Percentiles rank a stretch among this genome's conserved stretches.
Evolutionary conservation across 1,284 basidiomycete species (phyloP).

Genomic region (Microbotryomycetes sp.): DNA sequence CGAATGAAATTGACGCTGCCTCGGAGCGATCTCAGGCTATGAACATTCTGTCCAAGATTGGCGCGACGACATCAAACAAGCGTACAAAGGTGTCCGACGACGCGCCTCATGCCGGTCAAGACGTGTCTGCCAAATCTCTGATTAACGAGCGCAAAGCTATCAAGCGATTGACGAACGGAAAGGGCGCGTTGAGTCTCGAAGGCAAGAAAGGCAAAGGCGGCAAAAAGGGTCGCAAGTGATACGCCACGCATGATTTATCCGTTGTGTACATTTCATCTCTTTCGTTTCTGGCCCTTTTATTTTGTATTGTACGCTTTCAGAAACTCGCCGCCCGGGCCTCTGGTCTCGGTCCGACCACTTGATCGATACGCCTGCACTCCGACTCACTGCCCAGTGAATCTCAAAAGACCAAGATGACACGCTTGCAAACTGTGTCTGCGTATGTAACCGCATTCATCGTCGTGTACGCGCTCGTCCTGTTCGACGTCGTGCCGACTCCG

Average conservation of each 20-base stretch:
- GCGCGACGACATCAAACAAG: slow-evolving; percentile 58
- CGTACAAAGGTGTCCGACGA: slow-evolving; percentile 43
- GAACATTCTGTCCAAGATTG: slow-evolving; percentile 66
- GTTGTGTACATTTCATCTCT: background rate
- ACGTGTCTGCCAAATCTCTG: slow-evolving; percentile 47
- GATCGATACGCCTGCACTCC: too few relatives aligned
- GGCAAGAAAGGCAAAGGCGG: slow-evolving; percentile 11
- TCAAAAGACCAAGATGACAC: too few relatives aligned
- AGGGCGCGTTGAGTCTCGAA: slow-evolving; percentile 20
- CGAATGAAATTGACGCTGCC: slow-evolving; percentile 58
- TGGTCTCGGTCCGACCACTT: too few relatives aligned
- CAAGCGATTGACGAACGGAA: slow-evolving; percentile 27
- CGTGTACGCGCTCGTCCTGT: background rate
- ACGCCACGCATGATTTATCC: background rate
- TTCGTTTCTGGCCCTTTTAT: background rate
- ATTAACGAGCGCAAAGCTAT: slow-evolving; percentile 84
- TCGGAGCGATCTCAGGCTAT: slow-evolving; percentile 67
- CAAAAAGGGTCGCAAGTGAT: background rate
- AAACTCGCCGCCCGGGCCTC: background rate
- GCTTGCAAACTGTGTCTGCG: background rate
- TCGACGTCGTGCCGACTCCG: background rate
- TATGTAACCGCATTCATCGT: background rate
- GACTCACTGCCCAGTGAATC: too few relatives aligned
- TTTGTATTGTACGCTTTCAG: background rate
- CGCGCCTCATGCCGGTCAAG: slow-evolving; percentile 44